Percentiles rank a stretch among this genome's conserved stretches.
Evolutionary conservation across 148 eudicot genomes (phyloP).

Genomic region (Amaranthus hypochondriacus): DNA sequence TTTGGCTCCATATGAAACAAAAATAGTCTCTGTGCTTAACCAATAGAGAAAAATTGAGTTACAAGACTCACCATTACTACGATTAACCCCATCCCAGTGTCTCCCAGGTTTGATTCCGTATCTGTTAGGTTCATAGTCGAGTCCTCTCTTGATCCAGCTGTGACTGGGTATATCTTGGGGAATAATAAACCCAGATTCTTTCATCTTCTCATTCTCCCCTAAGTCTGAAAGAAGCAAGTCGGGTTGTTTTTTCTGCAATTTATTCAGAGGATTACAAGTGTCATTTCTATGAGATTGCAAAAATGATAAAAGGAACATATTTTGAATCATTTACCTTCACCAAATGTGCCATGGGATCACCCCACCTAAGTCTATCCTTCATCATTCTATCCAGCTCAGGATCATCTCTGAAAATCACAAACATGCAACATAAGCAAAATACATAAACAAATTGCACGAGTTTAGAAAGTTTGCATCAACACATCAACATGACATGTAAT

Average conservation of each 20-base stretch:
- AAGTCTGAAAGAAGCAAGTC: slow-evolving; percentile 50
- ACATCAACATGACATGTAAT: neutral
- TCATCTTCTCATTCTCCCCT: slow-evolving; percentile 61
- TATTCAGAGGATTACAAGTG: neutral
- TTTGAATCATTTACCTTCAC: slow-evolving; percentile 50
- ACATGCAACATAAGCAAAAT: neutral
- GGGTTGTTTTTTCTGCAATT: slow-evolving; percentile 35
- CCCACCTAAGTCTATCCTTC: slow-evolving; percentile 83
- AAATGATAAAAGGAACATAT: neutral
- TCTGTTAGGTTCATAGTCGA: slow-evolving; percentile 74
- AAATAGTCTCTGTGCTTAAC: neutral
- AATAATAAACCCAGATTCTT: slow-evolving; percentile 78
- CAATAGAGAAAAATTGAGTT: neutral
- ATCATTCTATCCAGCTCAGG: slow-evolving; percentile 56
- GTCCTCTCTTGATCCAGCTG: slow-evolving; percentile 77
- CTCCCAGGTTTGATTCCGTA: slow-evolving; percentile 90
- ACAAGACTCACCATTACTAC: slow-evolving; percentile 65
- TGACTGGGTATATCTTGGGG: slow-evolving; percentile 83
- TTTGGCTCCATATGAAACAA: neutral
- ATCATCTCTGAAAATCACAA: slow-evolving; percentile 44
- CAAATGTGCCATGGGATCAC: slow-evolving; percentile 99
- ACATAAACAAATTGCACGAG: neutral
- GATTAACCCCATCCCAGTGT: slow-evolving; percentile 97
- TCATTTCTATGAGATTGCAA: neutral
- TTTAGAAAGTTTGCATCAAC: neutral